A percentile compares a stretch with the other conserved stretches of the same genome.
phyloP scores from a whole-genome alignment of 257 asterid species.

The Mitragyna speciosa region DNA sequence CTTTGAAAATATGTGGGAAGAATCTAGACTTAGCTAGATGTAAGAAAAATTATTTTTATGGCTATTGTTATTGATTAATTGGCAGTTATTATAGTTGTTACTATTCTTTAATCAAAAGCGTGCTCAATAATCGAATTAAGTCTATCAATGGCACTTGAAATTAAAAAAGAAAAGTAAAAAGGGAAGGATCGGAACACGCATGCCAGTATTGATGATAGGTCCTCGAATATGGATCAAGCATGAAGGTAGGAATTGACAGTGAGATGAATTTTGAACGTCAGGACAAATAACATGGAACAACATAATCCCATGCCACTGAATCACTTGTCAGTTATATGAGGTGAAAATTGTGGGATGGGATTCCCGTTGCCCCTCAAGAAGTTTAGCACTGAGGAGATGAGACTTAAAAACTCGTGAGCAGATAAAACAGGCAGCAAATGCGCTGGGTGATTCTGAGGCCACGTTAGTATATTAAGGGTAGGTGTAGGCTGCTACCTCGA shows the following conservation, averaged over 20 bases:
- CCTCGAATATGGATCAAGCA: background rate
- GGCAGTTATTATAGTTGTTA: background rate
- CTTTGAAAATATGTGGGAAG: background rate
- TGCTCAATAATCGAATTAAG: background rate
- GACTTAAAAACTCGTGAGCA: background rate
- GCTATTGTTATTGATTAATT: background rate
- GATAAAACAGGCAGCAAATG: slow-evolving; percentile 10
- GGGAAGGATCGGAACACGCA: background rate
- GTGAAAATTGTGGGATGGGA: background rate
- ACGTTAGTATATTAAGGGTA: background rate
- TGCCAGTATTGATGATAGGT: background rate
- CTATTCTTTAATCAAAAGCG: background rate
- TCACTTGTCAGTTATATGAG: background rate
- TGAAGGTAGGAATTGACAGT: background rate
- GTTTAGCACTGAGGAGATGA: background rate
- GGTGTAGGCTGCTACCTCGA: background rate
- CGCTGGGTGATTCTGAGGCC: slow-evolving; percentile 9
- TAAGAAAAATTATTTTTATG: background rate
- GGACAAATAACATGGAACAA: background rate
- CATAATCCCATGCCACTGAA: background rate
- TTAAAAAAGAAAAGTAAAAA: no score
- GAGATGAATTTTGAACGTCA: background rate
- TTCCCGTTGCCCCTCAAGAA: background rate
- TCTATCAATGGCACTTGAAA: background rate
- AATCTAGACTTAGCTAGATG: background rate